A percentile compares a stretch with the other conserved stretches of the same genome.
phyloP scores from a whole-genome alignment of 257 asterid species.

The Capsicum chinense region DNA sequence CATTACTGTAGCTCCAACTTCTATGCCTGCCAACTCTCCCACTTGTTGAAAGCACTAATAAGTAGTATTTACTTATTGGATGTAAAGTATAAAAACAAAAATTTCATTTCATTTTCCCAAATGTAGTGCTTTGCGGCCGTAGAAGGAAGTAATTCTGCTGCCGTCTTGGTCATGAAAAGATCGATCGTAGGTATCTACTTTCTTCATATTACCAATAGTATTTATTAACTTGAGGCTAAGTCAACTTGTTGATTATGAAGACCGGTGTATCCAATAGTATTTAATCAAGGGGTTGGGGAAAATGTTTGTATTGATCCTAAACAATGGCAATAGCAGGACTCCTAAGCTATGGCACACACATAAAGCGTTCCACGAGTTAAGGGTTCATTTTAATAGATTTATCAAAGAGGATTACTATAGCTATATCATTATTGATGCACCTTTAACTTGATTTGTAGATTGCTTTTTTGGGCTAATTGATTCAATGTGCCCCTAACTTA shows the following conservation, averaged over 20 bases:
- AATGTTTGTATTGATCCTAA: neutral
- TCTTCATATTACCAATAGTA: neutral
- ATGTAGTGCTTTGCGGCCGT: neutral
- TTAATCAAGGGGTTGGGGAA: neutral
- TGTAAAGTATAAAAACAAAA: neutral
- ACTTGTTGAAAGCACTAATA: conserved; percentile 19
- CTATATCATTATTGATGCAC: neutral
- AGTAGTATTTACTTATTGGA: neutral
- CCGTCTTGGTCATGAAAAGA: neutral
- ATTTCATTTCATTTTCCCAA: neutral
- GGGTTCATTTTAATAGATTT: neutral
- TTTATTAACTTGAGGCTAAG: neutral
- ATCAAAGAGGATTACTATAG: neutral
- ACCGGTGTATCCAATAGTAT: neutral
- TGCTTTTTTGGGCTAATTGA: neutral
- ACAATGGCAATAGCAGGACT: neutral
- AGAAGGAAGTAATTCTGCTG: neutral
- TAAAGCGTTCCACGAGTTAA: neutral
- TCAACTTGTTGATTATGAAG: neutral
- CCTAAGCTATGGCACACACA: too few species aligned
- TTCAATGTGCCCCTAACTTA: neutral
- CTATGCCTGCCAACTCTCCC: conserved; percentile 75
- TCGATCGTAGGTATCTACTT: neutral
- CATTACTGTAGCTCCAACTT: conserved; percentile 90
- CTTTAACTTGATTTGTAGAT: neutral